Evolutionary conservation across 306 rosid genomes (phyloP).

Genomic region (Cicer judaicum): DNA sequence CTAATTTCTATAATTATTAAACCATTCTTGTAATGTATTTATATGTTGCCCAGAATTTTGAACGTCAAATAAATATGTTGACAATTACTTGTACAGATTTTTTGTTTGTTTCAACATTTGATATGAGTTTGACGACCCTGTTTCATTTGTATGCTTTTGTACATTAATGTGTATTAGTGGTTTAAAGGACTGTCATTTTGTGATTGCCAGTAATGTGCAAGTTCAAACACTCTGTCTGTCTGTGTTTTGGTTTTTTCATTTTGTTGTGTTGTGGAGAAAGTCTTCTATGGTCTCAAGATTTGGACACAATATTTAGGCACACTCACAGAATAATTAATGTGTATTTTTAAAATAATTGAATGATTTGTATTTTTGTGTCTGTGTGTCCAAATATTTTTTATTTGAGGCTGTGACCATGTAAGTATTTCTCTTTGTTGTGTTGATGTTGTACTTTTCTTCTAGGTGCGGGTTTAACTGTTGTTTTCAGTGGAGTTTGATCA

Average conservation of each 20-base stretch:
- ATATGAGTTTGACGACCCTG: constrained; percentile 7
- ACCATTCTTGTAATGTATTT: background rate
- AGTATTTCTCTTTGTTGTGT: constrained; percentile 4
- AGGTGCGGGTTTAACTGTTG: constrained; percentile 37
- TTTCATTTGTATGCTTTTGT: constrained; percentile 36
- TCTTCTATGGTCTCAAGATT: too few relatives aligned
- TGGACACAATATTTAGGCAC: too few relatives aligned
- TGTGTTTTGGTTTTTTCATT: constrained; percentile 3
- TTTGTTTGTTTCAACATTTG: background rate
- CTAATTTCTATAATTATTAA: background rate
- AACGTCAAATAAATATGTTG: background rate
- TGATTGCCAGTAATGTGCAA: background rate
- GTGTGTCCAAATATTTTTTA: too few relatives aligned
- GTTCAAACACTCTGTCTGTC: background rate
- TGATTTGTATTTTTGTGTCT: too few relatives aligned
- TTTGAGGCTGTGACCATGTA: too few relatives aligned
- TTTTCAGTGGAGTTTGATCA: constrained; percentile 37
- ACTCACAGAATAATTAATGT: too few relatives aligned
- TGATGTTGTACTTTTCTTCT: constrained; percentile 32
- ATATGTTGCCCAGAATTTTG: background rate
- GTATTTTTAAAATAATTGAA: too few relatives aligned
- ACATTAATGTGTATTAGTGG: background rate
- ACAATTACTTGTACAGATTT: background rate
- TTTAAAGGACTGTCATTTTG: background rate
- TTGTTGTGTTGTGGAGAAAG: background rate